phyloP scores from a whole-genome alignment of 2,329 filamentous ascomycete species.

The Coniochaeta hoffmannii region DNA sequence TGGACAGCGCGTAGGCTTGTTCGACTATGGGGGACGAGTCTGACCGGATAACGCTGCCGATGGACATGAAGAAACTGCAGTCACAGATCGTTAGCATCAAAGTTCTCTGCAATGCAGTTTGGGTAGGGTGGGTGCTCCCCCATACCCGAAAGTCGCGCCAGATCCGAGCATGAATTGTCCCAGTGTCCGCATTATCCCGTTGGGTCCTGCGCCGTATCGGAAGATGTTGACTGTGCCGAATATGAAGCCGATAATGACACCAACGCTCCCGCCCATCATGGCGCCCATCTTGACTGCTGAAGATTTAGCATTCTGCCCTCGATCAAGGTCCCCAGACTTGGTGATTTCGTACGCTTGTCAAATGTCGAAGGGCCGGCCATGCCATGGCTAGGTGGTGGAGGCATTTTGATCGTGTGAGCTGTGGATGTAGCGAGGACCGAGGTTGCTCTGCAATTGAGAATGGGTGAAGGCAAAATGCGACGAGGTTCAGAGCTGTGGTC shows the following conservation, averaged over 20 bases:
- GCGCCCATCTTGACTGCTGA: slow-evolving; percentile 88
- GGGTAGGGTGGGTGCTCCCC: slow-evolving; percentile 16
- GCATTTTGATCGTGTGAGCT: slow-evolving; percentile 18
- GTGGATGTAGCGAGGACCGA: background rate
- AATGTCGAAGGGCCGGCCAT: slow-evolving; percentile 39
- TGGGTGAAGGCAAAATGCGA: background rate
- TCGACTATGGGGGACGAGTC: slow-evolving; percentile 72
- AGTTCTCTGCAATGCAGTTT: slow-evolving; percentile 13
- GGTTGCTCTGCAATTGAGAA: background rate
- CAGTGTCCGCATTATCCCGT: slow-evolving; percentile 87
- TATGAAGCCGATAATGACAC: slow-evolving; percentile 94
- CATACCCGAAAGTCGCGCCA: slow-evolving; percentile 94
- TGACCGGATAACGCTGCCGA: slow-evolving; percentile 91
- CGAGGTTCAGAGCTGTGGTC: background rate
- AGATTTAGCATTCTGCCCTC: slow-evolving; percentile 16
- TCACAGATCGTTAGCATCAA: background rate
- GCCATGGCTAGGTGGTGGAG: slow-evolving; percentile 20
- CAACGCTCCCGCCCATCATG: slow-evolving; percentile 98
- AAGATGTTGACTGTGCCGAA: slow-evolving; percentile 97
- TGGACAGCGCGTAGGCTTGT: slow-evolving; percentile 68
- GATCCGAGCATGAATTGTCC: slow-evolving; percentile 97
- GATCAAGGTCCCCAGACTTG: too few relatives aligned
- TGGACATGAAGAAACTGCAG: slow-evolving; percentile 92
- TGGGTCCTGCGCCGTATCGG: slow-evolving; percentile 84
- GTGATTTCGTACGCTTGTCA: slow-evolving; percentile 45